A percentile compares a stretch with the other conserved stretches of the same genome.
Evolutionary conservation across 306 rosid species (phyloP).

Genomic region (Rubus idaeus): DNA sequence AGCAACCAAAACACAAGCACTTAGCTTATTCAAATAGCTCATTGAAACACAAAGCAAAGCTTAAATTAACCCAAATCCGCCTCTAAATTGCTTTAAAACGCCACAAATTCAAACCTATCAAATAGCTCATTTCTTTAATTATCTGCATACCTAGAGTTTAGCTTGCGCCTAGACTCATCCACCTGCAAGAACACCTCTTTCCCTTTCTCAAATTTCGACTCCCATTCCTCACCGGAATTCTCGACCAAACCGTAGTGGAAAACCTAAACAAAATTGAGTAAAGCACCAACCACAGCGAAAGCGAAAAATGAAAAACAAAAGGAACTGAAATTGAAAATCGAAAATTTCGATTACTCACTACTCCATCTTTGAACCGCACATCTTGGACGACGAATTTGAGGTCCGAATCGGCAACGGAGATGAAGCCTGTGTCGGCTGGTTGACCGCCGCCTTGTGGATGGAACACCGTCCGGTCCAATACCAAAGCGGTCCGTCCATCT

Average conservation of each 20-base stretch:
- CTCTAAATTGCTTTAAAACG: background rate
- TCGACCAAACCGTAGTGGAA: constrained; percentile 61
- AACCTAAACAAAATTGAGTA: constrained; percentile 37
- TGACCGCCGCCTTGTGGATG: constrained; percentile 96
- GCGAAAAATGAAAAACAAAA: background rate
- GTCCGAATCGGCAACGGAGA: constrained; percentile 31
- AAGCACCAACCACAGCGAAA: background rate
- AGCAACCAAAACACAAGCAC: background rate
- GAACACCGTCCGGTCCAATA: constrained; percentile 67
- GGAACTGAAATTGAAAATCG: background rate
- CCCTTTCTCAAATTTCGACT: constrained; percentile 35
- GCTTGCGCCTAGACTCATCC: constrained; percentile 66
- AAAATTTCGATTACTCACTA: constrained; percentile 36
- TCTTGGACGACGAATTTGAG: constrained; percentile 56
- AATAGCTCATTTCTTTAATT: background rate
- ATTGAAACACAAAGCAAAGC: too few relatives aligned
- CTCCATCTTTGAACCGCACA: constrained; percentile 65
- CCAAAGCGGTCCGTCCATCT: constrained; percentile 56
- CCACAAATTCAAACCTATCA: background rate
- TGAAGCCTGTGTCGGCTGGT: constrained; percentile 62
- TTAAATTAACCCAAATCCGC: background rate
- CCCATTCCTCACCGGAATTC: constrained; percentile 38
- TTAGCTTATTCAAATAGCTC: background rate
- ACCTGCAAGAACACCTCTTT: constrained; percentile 52
- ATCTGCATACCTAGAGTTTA: constrained; percentile 50